These are phyloP conservation scores for Fusarium keratoplasticum DNA, from an alignment of 2,329 filamentous ascomycete species.

Conservation along the genomic window DNA sequence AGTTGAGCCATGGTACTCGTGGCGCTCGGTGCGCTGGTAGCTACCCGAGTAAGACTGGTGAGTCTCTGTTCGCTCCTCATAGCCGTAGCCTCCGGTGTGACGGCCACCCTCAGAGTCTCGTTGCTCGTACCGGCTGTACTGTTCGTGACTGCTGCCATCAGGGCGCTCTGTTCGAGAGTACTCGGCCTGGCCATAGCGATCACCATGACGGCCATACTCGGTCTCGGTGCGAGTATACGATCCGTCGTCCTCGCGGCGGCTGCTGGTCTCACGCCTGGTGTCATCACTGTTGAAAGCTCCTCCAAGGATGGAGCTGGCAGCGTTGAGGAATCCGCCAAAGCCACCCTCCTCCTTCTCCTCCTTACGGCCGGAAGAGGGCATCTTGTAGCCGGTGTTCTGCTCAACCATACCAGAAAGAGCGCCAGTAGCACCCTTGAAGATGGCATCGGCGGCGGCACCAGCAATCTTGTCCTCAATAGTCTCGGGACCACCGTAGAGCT, in stretches of 20 bases:
- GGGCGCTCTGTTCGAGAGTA: conserved; percentile 69
- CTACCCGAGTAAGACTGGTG: conserved; percentile 63
- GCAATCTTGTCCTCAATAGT: conserved; percentile 68
- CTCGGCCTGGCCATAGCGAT: conserved; percentile 71
- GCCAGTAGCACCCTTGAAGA: conserved; percentile 69
- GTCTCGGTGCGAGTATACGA: conserved; percentile 71
- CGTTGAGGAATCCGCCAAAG: conserved; percentile 77
- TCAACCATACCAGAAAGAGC: conserved; percentile 61
- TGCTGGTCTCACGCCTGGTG: conserved; percentile 64
- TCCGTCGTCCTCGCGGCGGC: conserved; percentile 68
- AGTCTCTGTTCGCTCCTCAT: conserved; percentile 68
- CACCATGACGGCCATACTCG: conserved; percentile 69
- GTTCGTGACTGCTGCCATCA: conserved; percentile 66
- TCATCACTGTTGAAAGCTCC: conserved; percentile 67
- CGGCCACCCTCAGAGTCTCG: conserved; percentile 55
- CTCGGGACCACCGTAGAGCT: conserved; percentile 65
- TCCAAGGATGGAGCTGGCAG: conserved; percentile 75
- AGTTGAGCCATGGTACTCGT: conserved; percentile 56
- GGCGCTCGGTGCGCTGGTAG: conserved; percentile 68
- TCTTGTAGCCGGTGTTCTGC: conserved; percentile 58
- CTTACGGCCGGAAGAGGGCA: conserved; percentile 48
- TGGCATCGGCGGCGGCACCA: conserved; percentile 65
- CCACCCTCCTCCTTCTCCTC: conserved; percentile 70
- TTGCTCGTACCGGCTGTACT: conserved; percentile 73
- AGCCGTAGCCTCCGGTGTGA: conserved; percentile 63